phyloP scores from a whole-genome alignment of 225 moss, liverwort and hornwort genomes.

The Antitrichia curtipendula region DNA sequence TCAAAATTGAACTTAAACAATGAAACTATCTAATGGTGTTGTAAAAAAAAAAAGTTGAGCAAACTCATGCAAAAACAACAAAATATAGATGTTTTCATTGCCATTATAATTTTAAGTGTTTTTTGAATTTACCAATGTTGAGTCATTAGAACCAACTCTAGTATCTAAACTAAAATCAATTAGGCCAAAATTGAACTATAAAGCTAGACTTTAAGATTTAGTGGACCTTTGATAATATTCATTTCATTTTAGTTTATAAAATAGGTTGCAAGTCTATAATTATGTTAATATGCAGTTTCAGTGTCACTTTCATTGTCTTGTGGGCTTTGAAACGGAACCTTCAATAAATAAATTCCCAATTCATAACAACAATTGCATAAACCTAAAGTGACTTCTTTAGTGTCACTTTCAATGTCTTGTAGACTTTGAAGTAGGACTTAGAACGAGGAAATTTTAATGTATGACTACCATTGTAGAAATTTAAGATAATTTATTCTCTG shows the following conservation, averaged over 20 bases:
- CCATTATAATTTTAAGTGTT: no score
- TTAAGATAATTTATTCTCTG: neutral
- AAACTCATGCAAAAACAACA: neutral
- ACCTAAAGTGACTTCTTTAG: no score
- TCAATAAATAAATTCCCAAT: neutral
- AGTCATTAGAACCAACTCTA: neutral
- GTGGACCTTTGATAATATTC: no score
- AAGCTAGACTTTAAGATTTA: no score
- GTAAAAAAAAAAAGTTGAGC: no score
- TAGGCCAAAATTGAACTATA: no score
- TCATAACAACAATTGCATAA: neutral
- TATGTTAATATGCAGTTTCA: neutral
- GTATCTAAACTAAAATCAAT: neutral
- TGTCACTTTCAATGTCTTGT: neutral
- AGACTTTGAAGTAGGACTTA: neutral
- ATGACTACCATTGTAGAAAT: neutral
- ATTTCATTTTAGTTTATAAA: no score
- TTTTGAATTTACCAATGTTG: neutral
- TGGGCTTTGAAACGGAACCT: neutral
- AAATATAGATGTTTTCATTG: neutral
- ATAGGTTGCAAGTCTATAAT: no score
- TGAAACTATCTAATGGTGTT: neutral
- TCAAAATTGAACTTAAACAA: no score
- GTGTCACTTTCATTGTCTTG: neutral
- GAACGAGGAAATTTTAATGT: neutral